Conservation (phyloP, 176 grass and related monocot species). For the Pontederia crassipes region DNA sequence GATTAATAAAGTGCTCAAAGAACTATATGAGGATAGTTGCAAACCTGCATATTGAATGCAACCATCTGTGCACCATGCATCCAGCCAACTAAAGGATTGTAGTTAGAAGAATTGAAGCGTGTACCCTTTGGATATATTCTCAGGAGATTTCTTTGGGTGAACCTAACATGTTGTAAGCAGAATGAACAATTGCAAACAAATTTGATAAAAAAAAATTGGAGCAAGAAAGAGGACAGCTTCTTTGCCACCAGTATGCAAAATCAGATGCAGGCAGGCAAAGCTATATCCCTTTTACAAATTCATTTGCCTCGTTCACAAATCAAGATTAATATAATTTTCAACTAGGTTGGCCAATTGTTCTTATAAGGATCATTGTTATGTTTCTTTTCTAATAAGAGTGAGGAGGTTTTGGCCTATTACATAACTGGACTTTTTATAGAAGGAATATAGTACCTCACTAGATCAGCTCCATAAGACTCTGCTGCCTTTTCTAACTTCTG, state of each 20-base stretch:
- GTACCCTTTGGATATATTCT: conserved; percentile 9
- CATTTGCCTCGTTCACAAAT: no score
- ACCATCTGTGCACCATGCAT: conserved; percentile 15
- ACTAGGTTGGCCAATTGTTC: no score
- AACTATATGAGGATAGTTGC: neutral
- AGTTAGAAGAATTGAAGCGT: conserved; percentile 9
- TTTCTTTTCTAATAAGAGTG: no score
- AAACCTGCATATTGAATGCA: conserved; percentile 15
- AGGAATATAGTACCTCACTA: conserved; percentile 33
- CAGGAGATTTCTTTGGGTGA: conserved; percentile 6
- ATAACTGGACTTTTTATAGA: neutral
- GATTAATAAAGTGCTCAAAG: neutral
- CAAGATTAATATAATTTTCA: no score
- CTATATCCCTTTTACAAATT: no score
- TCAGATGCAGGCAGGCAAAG: no score
- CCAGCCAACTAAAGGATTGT: conserved; percentile 6
- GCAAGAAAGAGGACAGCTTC: neutral
- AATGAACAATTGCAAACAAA: neutral
- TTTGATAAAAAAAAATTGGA: neutral
- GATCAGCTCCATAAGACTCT: conserved; percentile 32
- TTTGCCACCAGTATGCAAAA: neutral
- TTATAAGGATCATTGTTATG: no score
- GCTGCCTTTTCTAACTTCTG: conserved; percentile 52
- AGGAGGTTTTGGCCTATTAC: no score
- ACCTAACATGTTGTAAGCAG: neutral